Evolutionary conservation across 2,329 filamentous ascomycete genomes (phyloP).

Genomic region (Penicillium freii): DNA sequence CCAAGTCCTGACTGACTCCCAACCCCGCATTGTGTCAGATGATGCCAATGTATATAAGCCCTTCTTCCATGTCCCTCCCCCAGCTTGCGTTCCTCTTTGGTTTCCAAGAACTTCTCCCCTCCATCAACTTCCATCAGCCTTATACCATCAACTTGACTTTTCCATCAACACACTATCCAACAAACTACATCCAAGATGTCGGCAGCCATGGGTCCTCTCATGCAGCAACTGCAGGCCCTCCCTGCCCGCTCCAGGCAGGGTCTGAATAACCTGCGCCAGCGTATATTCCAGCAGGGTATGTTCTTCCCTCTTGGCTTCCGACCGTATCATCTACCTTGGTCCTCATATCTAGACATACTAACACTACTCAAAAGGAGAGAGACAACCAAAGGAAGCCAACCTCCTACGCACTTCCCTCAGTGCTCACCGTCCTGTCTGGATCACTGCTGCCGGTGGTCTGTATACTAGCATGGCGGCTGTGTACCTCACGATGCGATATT

Average conservation of each 20-base stretch:
- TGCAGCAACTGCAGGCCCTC: constrained; percentile 22
- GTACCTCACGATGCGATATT: constrained; percentile 32
- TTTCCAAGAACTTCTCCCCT: constrained; percentile 1
- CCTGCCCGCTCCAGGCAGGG: constrained; percentile 27
- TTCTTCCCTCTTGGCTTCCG: background rate
- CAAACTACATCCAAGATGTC: constrained; percentile 18
- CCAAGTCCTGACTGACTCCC: constrained; percentile 8
- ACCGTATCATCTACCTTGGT: background rate
- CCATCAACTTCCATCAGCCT: constrained; percentile 1
- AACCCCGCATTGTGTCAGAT: constrained; percentile 28
- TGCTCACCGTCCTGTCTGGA: constrained; percentile 35
- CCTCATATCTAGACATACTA: constrained; percentile 2
- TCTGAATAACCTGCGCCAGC: constrained; percentile 24
- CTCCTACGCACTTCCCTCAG: constrained; percentile 32
- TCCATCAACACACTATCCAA: constrained; percentile 2
- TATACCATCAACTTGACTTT: background rate
- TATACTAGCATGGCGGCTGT: constrained; percentile 35
- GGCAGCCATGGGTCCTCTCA: constrained; percentile 23
- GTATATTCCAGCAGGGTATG: constrained; percentile 30
- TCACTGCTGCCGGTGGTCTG: constrained; percentile 30
- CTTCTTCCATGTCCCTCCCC: background rate
- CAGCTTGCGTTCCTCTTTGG: background rate
- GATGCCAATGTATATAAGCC: constrained; percentile 21
- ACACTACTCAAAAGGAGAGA: constrained; percentile 22
- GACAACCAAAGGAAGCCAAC: constrained; percentile 28